phyloP scores from a whole-genome alignment of 352 stramenopile genomes.

The Pythium folliculosum region DNA sequence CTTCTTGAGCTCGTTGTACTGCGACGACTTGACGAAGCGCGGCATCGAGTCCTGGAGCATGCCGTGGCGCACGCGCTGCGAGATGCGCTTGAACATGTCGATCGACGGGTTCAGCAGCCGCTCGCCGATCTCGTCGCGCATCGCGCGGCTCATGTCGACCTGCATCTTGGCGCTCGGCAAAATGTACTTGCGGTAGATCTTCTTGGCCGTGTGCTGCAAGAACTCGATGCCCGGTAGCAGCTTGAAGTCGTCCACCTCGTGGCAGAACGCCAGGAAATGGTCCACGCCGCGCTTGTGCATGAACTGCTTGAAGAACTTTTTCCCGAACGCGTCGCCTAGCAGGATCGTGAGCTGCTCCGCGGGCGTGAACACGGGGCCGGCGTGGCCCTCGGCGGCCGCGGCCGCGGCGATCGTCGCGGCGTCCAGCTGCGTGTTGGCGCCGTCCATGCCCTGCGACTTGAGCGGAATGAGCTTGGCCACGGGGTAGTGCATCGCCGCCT shows the following conservation, averaged over 20 bases:
- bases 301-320: conserved; percentile 80
- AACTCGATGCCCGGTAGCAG: conserved; percentile 80
- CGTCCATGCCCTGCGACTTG: conserved; percentile 7
- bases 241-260: conserved; percentile 82
- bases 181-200: conserved; percentile 88
- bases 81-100: conserved; percentile 87
- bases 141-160: conserved; percentile 81
- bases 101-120: conserved; percentile 67
- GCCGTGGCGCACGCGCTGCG: conserved; percentile 54
- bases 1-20: conserved; percentile 69
- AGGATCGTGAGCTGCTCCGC: conserved; percentile 52
- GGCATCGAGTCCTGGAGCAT: conserved; percentile 82
- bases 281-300: conserved; percentile 68
- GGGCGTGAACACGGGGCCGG: conserved; percentile 34
- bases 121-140: conserved; percentile 77
- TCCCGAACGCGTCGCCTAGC: conserved; percentile 56
- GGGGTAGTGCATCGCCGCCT: conserved; percentile 69
- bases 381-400: not conserved
- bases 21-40: conserved; percentile 73
- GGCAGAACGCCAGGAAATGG: conserved; percentile 69
- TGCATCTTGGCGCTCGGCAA: conserved; percentile 72
- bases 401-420: not conserved
- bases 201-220: conserved; percentile 82
- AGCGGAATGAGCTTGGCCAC: conserved; percentile 74
- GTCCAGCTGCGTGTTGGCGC: conserved; percentile 13